Evolutionary conservation across 805 yeast genomes (phyloP).

Genomic region (Candida qinlingensis): DNA sequence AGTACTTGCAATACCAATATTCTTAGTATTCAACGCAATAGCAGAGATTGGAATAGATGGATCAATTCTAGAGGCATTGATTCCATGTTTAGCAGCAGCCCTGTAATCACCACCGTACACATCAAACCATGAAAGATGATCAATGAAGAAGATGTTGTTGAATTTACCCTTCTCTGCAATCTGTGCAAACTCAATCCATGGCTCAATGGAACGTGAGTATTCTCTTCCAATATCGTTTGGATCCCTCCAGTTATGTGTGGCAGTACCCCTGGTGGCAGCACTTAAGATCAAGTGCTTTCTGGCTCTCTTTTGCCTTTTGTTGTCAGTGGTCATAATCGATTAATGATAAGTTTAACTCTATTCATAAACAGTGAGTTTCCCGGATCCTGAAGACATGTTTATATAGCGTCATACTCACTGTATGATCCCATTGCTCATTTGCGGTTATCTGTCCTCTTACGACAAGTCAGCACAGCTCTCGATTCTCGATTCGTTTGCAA

Average conservation of each 20-base stretch:
- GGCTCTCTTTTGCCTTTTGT: constrained; percentile 2
- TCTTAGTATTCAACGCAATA: constrained; percentile 37
- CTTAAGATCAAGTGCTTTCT: constrained; percentile 29
- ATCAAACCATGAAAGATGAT: constrained; percentile 35
- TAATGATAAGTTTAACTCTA: too few species aligned
- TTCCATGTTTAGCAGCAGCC: constrained; percentile 28
- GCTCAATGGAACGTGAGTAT: constrained; percentile 20
- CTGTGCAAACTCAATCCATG: constrained; percentile 34
- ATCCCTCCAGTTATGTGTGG: constrained; percentile 30
- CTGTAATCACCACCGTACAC: constrained; percentile 34
- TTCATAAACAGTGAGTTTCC: too few species aligned
- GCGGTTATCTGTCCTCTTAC: neutral
- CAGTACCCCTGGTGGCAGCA: constrained; percentile 33
- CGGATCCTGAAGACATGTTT: too few species aligned
- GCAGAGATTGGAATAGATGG: constrained; percentile 31
- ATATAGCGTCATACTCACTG: too few species aligned
- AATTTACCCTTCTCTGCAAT: constrained; percentile 34
- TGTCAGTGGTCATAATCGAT: neutral
- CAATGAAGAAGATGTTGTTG: constrained; percentile 35
- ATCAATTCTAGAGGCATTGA: constrained; percentile 29
- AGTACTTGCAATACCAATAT: constrained; percentile 36
- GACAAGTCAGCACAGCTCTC: too few species aligned
- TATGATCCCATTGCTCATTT: too few species aligned
- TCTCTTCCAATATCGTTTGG: constrained; percentile 10
- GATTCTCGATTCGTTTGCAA: neutral